Evolutionary conservation across 169 alveolate genomes (phyloP).

Genomic region (Perkinsus chesapeaki): DNA sequence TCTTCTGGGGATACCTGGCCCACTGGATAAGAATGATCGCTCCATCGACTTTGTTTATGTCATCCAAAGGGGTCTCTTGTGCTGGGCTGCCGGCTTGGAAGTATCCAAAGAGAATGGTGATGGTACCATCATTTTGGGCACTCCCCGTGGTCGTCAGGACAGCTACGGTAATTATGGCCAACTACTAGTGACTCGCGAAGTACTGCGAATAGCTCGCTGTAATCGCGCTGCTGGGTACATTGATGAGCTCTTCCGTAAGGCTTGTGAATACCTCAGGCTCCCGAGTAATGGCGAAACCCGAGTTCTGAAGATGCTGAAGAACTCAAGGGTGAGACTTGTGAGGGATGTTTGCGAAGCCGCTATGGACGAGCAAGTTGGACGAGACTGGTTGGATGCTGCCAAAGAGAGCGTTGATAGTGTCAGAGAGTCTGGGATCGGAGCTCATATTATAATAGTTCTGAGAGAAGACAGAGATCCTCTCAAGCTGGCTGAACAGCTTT

Average conservation of each 20-base stretch:
- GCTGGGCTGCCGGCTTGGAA: not conserved
- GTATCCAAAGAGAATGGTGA: not conserved
- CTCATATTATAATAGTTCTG: not conserved
- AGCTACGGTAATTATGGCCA: not conserved
- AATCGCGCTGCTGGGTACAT: not conserved
- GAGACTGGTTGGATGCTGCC: not conserved
- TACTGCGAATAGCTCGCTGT: not conserved
- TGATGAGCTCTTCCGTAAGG: not conserved
- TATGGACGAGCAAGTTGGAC: not conserved
- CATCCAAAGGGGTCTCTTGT: not conserved
- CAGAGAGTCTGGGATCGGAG: not conserved
- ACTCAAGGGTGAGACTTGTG: not conserved
- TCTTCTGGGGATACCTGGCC: not conserved
- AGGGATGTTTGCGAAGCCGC: not conserved
- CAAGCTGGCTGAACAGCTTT: not conserved
- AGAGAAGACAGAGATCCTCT: not conserved
- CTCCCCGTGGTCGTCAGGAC: not conserved
- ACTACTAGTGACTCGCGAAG: not conserved
- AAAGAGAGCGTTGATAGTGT: not conserved
- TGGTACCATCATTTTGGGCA: not conserved
- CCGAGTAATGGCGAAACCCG: not conserved
- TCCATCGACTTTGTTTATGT: not conserved
- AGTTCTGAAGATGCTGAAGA: not conserved
- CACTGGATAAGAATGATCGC: not conserved
- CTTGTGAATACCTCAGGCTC: not conserved